These are phyloP conservation scores for Paratinospora sagittata DNA, from an alignment of 164 flowering plant species.

Conservation along the genomic window DNA sequence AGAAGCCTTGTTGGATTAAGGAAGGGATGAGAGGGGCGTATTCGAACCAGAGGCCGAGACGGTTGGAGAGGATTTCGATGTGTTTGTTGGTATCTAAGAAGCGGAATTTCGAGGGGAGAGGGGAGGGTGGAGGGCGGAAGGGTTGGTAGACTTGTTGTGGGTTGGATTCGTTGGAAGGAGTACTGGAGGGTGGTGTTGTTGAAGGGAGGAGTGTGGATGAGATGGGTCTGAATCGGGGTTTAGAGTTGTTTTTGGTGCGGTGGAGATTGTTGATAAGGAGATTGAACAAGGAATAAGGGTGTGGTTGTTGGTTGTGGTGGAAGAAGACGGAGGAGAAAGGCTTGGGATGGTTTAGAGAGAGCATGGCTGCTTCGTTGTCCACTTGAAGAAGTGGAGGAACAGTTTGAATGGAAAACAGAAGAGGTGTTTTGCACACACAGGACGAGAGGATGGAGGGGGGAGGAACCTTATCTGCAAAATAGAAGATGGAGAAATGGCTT, in stretches of 20 bases:
- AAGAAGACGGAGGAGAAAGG: conserved; percentile 18
- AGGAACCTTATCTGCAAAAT: no score
- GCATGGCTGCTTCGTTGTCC: conserved; percentile 14
- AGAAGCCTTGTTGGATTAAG: conserved; percentile 58
- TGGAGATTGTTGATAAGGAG: no score
- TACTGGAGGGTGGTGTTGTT: conserved; percentile 12
- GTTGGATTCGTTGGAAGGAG: no score
- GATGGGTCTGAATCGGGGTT: conserved; percentile 19
- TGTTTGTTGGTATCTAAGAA: conserved; percentile 43
- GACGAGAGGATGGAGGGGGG: no score
- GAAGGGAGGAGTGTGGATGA: conserved; percentile 13
- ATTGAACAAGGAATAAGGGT: conserved; percentile 8
- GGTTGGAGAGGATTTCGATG: conserved; percentile 56
- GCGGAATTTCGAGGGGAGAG: conserved; percentile 47
- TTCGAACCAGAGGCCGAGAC: conserved; percentile 82
- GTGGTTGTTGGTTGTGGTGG: conserved; percentile 11
- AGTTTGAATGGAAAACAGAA: no score
- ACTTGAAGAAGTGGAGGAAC: no score
- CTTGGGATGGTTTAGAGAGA: conserved; percentile 22
- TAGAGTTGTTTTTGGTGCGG: conserved; percentile 9
- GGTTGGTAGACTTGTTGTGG: conserved; percentile 60
- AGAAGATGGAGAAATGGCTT: no score
- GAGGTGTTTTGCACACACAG: no score
- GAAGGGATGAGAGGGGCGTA: conserved; percentile 73
- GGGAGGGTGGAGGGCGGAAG: conserved; percentile 70